Percentiles rank a stretch among this genome's conserved stretches.
phyloP scores from a whole-genome alignment of 2,329 filamentous ascomycete genomes.

The Seiridium unicorne region DNA sequence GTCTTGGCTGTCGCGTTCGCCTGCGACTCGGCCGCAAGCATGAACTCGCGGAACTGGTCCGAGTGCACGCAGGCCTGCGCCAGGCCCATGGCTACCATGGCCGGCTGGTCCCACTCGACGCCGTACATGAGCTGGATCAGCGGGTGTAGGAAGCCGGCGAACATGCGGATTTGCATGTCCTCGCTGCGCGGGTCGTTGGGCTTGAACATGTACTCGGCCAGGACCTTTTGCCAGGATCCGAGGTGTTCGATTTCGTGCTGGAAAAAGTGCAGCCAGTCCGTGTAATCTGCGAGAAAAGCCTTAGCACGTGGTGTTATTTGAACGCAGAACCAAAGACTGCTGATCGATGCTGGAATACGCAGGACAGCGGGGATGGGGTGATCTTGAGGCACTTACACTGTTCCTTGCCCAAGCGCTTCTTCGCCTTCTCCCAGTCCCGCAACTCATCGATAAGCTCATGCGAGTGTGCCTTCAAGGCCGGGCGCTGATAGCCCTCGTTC shows the following conservation, averaged over 20 bases:
- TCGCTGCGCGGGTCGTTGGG: slow-evolving; percentile 59
- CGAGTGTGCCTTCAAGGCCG: slow-evolving; percentile 41
- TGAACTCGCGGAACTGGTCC: slow-evolving; percentile 50
- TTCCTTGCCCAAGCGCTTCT: slow-evolving; percentile 59
- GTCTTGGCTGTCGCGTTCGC: slow-evolving; percentile 29
- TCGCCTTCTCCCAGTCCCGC: slow-evolving; percentile 53
- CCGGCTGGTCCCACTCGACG: slow-evolving; percentile 78
- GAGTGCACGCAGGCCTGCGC: slow-evolving; percentile 74
- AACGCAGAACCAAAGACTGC: neutral
- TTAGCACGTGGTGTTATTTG: neutral
- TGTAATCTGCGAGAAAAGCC: slow-evolving; percentile 46
- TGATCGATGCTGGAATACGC: neutral
- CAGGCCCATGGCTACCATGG: slow-evolving; percentile 76
- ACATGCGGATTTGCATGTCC: slow-evolving; percentile 68
- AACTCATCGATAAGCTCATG: slow-evolving; percentile 53
- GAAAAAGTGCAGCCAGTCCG: slow-evolving; percentile 76
- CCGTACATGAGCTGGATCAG: slow-evolving; percentile 82
- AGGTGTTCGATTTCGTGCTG: slow-evolving; percentile 66
- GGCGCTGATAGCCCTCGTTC: slow-evolving; percentile 67
- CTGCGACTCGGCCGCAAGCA: slow-evolving; percentile 51
- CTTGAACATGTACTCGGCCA: slow-evolving; percentile 69
- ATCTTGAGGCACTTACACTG: slow-evolving; percentile 11
- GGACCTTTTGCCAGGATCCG: slow-evolving; percentile 56
- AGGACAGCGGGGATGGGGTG: too few species aligned
- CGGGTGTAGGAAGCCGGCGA: slow-evolving; percentile 72